Percentiles rank a stretch among this genome's conserved stretches.
phyloP scores from a whole-genome alignment of 305 asterid genomes.

The Fraxinus floribunda region DNA sequence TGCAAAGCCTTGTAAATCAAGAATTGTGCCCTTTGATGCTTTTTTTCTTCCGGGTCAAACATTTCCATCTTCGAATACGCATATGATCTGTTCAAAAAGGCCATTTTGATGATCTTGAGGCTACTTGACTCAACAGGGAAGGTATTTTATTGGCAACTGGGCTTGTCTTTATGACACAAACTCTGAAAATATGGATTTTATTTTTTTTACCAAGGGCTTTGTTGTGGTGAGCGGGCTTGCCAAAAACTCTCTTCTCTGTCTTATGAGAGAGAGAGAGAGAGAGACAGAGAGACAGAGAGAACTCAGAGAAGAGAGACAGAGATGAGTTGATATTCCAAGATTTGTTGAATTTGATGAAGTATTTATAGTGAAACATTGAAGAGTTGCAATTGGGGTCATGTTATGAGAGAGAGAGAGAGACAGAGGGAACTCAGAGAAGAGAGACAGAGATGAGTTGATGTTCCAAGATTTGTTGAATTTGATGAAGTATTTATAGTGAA shows the following conservation, averaged over 20 bases:
- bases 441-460: too few relatives aligned
- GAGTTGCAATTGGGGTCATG: background rate
- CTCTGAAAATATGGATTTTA: too few relatives aligned
- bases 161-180: too few relatives aligned
- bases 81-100: conserved; percentile 26
- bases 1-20: conserved; percentile 54
- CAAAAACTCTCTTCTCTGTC: background rate
- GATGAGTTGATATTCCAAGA: too few relatives aligned
- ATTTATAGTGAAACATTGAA: too few relatives aligned
- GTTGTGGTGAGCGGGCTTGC: background rate
- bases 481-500: too few relatives aligned
- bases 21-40: conserved; percentile 55
- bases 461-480: too few relatives aligned
- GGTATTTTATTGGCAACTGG: too few relatives aligned
- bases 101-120: conserved; percentile 4
- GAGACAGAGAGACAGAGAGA: too few relatives aligned
- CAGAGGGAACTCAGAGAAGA: too few relatives aligned
- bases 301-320: too few relatives aligned
- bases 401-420: conserved; percentile 8
- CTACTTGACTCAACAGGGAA: background rate
- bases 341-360: too few relatives aligned
- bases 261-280: background rate
- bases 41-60: conserved; percentile 52
- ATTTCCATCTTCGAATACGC: conserved; percentile 43
- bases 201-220: background rate